Conservation (phyloP, 108 stramenopile species). For the Skeletonema costatum region DNA sequence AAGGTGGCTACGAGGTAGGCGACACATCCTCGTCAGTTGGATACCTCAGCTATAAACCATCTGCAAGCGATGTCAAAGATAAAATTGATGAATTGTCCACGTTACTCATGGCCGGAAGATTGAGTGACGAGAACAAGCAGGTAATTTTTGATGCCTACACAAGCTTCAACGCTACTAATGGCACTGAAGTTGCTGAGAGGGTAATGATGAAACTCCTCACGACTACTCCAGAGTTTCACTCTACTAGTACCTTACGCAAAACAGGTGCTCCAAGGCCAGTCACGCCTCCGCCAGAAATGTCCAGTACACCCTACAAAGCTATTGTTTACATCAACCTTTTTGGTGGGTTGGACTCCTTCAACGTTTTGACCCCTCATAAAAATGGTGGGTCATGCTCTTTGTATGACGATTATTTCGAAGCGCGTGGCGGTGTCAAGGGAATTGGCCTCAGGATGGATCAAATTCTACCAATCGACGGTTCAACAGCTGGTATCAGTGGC, state of each 20-base stretch:
- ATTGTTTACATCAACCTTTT: slow-evolving; percentile 42
- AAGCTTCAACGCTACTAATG: slow-evolving; percentile 22
- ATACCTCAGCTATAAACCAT: slow-evolving; percentile 12
- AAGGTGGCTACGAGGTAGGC: slow-evolving; percentile 2
- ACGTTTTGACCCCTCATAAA: slow-evolving; percentile 42
- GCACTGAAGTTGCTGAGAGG: slow-evolving; percentile 25
- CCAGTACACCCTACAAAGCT: slow-evolving; percentile 47
- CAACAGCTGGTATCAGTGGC: slow-evolving; percentile 30
- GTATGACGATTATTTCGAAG: slow-evolving; percentile 41
- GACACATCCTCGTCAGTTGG: slow-evolving; percentile 42
- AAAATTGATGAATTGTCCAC: slow-evolving; percentile 63
- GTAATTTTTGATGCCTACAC: slow-evolving; percentile 27
- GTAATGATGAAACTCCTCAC: slow-evolving; percentile 34
- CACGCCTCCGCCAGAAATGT: slow-evolving; percentile 30
- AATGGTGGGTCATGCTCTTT: slow-evolving; percentile 12
- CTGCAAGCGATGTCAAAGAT: neutral
- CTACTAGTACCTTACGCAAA: slow-evolving; percentile 35
- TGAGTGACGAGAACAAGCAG: slow-evolving; percentile 40
- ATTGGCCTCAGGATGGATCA: slow-evolving; percentile 32
- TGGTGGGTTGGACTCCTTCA: slow-evolving; percentile 55
- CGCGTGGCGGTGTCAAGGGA: slow-evolving; percentile 34
- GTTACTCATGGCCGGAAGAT: slow-evolving; percentile 60
- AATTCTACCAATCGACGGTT: slow-evolving; percentile 43
- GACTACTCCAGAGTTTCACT: slow-evolving; percentile 57
- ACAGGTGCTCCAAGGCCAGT: slow-evolving; percentile 27